Evolutionary conservation across 1,284 basidiomycete species (phyloP).

Genomic region (Bjerkandera adusta): DNA sequence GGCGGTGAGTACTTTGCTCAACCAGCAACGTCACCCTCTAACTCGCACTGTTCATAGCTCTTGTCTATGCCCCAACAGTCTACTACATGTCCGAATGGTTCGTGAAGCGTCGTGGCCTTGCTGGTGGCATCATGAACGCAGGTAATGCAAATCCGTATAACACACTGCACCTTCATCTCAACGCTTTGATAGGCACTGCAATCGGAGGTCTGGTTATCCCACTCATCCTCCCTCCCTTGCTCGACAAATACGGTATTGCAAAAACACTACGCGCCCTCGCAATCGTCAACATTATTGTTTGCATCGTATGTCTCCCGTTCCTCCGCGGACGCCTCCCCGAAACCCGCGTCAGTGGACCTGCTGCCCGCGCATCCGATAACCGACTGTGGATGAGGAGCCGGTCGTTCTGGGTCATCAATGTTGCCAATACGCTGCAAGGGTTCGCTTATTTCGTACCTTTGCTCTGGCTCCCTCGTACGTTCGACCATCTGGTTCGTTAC

Average conservation of each 20-base stretch:
- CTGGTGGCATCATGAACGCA: constrained; percentile 41
- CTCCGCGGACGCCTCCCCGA: constrained; percentile 23
- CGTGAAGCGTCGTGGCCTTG: constrained; percentile 35
- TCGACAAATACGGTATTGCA: constrained; percentile 5
- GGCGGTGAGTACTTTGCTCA: constrained; percentile 27
- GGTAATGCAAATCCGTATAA: constrained; percentile 22
- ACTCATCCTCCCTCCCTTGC: constrained; percentile 13
- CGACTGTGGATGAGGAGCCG: constrained; percentile 19
- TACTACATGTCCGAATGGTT: constrained; percentile 45
- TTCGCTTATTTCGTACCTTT: constrained; percentile 24
- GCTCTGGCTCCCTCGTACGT: constrained; percentile 23
- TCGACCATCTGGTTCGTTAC: too few species aligned
- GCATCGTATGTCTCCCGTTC: constrained; percentile 8
- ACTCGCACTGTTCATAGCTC: constrained; percentile 21
- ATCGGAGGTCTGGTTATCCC: constrained; percentile 17
- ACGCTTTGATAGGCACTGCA: constrained; percentile 22
- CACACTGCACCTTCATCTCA: not conserved
- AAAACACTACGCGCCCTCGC: constrained; percentile 9
- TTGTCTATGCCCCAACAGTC: constrained; percentile 35
- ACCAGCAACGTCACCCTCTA: not conserved
- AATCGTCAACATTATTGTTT: not conserved
- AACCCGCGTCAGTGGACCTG: constrained; percentile 12
- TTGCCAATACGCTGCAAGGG: constrained; percentile 24
- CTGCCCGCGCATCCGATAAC: not conserved
- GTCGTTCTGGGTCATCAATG: constrained; percentile 19